Percentiles rank a stretch among this genome's conserved stretches.
Conservation (phyloP, 441 rosid species). For the Eruca vesicaria region DNA sequence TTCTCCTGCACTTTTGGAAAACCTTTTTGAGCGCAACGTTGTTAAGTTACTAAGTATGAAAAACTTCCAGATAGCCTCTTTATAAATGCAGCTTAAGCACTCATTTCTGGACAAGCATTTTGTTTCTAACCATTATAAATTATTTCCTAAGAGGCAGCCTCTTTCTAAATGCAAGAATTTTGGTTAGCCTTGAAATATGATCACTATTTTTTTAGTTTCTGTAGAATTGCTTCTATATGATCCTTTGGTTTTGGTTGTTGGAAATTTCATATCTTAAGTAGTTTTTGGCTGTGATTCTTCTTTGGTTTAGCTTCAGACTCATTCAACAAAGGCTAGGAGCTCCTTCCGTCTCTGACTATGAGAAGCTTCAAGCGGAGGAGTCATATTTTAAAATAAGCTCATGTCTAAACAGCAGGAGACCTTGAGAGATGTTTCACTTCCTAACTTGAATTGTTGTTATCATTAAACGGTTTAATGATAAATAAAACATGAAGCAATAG, state of each 20-base stretch:
- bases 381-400: conserved; percentile 74
- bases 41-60: no score
- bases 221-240: neutral
- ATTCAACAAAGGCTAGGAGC: conserved; percentile 81
- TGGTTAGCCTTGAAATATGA: no score
- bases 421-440: conserved; percentile 54
- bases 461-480: no score
- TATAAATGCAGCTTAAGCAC: no score
- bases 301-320: conserved; percentile 44
- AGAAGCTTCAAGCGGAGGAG: conserved; percentile 77
- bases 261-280: neutral
- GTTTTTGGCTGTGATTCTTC: neutral
- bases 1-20: no score
- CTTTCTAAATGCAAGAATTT: no score
- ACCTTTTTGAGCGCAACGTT: no score
- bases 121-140: neutral
- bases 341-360: conserved; percentile 68
- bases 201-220: neutral
- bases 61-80: no score
- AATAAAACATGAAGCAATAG: no score
- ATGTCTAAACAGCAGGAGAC: conserved; percentile 59
- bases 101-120: conserved; percentile 14
- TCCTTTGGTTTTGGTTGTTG: neutral
- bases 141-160: no score
- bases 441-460: no score